Percentiles rank a stretch among this genome's conserved stretches.
These are phyloP conservation scores for Fusarium nematophilum DNA, from an alignment of 2,329 filamentous ascomycete genomes.

Conservation along the genomic window DNA sequence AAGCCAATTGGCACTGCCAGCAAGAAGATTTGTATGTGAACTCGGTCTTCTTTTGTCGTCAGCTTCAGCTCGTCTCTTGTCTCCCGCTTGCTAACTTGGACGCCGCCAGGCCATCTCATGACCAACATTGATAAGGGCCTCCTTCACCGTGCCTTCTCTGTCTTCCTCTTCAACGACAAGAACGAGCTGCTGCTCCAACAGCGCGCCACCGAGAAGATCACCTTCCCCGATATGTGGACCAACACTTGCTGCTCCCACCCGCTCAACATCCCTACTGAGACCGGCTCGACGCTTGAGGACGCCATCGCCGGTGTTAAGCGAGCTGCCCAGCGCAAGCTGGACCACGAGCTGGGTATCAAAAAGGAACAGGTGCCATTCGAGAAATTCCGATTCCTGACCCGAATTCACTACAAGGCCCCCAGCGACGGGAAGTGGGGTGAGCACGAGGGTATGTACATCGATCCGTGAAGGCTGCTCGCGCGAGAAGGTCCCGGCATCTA, in stretches of 20 bases:
- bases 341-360: constrained; percentile 95
- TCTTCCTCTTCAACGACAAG: constrained; percentile 95
- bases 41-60: background rate
- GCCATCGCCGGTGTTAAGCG: constrained; percentile 88
- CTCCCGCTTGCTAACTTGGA: constrained; percentile 21
- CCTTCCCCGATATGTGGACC: constrained; percentile 99
- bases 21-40: constrained; percentile 93
- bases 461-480: background rate
- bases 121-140: constrained; percentile 97
- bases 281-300: constrained; percentile 81
- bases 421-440: constrained; percentile 99
- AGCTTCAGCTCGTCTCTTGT: background rate
- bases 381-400: constrained; percentile 91
- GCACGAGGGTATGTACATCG: constrained; percentile 84
- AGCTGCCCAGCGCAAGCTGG: constrained; percentile 91
- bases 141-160: constrained; percentile 95
- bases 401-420: constrained; percentile 98
- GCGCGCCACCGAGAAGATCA: constrained; percentile 96
- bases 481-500: constrained; percentile 4
- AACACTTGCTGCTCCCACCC: constrained; percentile 99
- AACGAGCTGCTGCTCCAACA: constrained; percentile 96
- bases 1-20: constrained; percentile 93
- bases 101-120: constrained; percentile 87
- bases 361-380: constrained; percentile 88
- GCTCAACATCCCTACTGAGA: constrained; percentile 90